phyloP scores from a whole-genome alignment of 768 basidiomycete genomes.

The Kwoniella sp. region DNA sequence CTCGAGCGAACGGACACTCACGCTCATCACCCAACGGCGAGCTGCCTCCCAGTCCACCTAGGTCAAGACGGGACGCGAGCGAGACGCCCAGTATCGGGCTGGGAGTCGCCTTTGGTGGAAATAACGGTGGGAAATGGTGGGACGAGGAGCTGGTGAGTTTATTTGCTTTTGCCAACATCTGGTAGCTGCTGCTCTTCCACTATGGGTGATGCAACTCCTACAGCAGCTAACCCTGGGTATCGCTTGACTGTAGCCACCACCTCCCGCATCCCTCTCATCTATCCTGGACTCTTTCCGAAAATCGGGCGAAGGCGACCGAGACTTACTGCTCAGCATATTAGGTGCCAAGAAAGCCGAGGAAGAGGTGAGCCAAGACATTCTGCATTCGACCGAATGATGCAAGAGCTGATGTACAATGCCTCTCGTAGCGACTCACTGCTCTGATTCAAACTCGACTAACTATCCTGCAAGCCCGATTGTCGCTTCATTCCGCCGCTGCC shows the following conservation, averaged over 20 bases:
- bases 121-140: slow-evolving; percentile 49
- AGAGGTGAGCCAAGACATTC: slow-evolving; percentile 63
- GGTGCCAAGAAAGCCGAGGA: slow-evolving; percentile 92
- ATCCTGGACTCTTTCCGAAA: slow-evolving; percentile 81
- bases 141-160: slow-evolving; percentile 50
- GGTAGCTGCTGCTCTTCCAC: too few relatives aligned
- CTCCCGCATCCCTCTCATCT: slow-evolving; percentile 80
- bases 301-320: slow-evolving; percentile 88
- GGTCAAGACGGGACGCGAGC: slow-evolving; percentile 41
- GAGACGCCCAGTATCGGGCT: slow-evolving; percentile 40
- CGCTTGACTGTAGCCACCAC: slow-evolving; percentile 55
- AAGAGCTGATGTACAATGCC: not conserved
- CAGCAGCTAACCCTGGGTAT: slow-evolving; percentile 1
- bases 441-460: slow-evolving; percentile 53
- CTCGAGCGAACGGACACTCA: slow-evolving; percentile 1
- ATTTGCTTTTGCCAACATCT: not conserved
- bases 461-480: slow-evolving; percentile 52
- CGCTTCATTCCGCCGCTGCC: slow-evolving; percentile 45
- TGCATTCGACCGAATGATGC: not conserved
- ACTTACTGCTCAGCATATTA: slow-evolving; percentile 85
- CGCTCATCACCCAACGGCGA: slow-evolving; percentile 11
- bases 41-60: slow-evolving; percentile 41
- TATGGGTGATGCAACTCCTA: too few relatives aligned
- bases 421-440: slow-evolving; percentile 46
- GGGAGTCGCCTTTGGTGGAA: slow-evolving; percentile 42